Evolutionary conservation across 345 rosid species (phyloP).

Genomic region (Brassica napus): DNA sequence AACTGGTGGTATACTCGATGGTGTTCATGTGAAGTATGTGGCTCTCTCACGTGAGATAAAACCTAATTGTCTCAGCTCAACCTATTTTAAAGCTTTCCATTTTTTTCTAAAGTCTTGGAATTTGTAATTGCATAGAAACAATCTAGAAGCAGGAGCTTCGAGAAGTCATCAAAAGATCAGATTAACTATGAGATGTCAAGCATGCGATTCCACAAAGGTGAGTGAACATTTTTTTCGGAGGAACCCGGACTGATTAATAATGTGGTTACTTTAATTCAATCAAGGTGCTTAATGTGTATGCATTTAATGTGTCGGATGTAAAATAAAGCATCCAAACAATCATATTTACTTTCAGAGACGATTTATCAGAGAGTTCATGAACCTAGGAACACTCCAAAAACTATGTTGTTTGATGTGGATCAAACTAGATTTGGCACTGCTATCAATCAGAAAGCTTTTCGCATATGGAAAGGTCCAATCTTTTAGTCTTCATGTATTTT

Average conservation of each 20-base stretch:
- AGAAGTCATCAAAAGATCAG: constrained; percentile 79
- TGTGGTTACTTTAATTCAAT: constrained; percentile 11
- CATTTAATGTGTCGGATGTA: constrained; percentile 79
- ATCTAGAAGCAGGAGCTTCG: constrained; percentile 63
- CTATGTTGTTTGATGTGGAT: constrained; percentile 68
- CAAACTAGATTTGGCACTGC: constrained; percentile 80
- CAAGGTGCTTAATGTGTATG: constrained; percentile 82
- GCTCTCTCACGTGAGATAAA: constrained; percentile 77
- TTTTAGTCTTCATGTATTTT: background rate
- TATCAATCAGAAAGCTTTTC: constrained; percentile 75
- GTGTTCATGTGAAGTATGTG: constrained; percentile 81
- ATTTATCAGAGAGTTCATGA: constrained; percentile 93
- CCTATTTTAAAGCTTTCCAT: background rate
- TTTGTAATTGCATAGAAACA: background rate
- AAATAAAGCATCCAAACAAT: constrained; percentile 94
- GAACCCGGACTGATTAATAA: background rate
- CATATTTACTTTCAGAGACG: constrained; percentile 88
- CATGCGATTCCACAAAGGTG: constrained; percentile 71
- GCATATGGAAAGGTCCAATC: constrained; percentile 77
- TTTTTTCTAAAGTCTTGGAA: background rate
- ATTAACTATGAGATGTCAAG: constrained; percentile 88
- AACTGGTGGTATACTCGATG: constrained; percentile 73
- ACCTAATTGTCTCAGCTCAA: background rate
- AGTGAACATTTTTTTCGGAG: background rate
- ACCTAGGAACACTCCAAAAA: constrained; percentile 71